These are phyloP conservation scores for Plasmodium ovale DNA, from an alignment of 169 alveolate genomes.

Conservation along the genomic window DNA sequence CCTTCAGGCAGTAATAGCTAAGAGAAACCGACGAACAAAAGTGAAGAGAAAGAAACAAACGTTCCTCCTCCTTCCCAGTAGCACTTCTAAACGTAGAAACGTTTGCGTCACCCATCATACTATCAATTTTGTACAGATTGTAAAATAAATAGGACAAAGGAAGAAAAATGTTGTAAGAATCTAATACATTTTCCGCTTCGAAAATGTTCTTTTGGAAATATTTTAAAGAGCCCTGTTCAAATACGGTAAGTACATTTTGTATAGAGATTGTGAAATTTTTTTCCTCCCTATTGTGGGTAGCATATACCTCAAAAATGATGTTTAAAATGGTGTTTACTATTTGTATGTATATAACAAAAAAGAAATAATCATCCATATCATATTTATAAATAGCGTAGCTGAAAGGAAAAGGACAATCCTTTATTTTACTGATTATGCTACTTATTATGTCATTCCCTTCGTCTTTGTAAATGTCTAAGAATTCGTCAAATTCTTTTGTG, in stretches of 20 bases:
- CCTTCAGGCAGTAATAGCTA: conserved; percentile 10
- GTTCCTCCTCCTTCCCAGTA: background rate
- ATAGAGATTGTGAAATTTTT: background rate
- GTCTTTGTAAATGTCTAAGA: background rate
- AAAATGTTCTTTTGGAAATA: conserved; percentile 14
- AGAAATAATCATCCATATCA: conserved; percentile 5
- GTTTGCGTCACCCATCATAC: background rate
- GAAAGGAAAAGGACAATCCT: conserved; percentile 37
- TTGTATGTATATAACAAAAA: conserved; percentile 41
- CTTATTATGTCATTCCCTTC: background rate
- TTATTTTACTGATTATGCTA: conserved; percentile 16
- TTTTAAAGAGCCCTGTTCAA: conserved; percentile 5
- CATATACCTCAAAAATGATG: conserved; percentile 7
- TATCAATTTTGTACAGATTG: conserved; percentile 2
- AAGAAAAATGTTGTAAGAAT: conserved; percentile 23
- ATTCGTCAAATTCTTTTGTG: background rate
- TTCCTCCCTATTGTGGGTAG: background rate
- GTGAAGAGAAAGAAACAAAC: conserved; percentile 14
- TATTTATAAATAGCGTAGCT: conserved; percentile 33
- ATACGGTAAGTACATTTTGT: background rate
- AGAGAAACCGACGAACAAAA: conserved; percentile 41
- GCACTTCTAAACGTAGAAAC: background rate
- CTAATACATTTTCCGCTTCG: conserved; percentile 34
- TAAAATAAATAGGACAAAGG: conserved; percentile 54
- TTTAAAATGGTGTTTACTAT: conserved; percentile 2